phyloP scores from a whole-genome alignment of 2,329 filamentous ascomycete genomes.

The Nothophoma quercina region DNA sequence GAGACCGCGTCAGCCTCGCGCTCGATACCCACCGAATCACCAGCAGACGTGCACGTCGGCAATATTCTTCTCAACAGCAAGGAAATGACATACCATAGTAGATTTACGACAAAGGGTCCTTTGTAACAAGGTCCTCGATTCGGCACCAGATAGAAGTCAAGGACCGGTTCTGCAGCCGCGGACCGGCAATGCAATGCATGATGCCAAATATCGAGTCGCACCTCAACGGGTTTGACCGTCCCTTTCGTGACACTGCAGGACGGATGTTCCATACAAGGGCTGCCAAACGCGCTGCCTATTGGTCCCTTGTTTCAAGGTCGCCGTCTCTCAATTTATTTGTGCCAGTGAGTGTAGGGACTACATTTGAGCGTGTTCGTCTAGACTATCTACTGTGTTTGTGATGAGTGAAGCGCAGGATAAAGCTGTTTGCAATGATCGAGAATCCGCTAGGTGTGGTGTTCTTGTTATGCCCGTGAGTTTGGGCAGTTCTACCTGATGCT shows the following conservation, averaged over 20 bases:
- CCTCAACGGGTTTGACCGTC: slow-evolving; percentile 12
- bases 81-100: slow-evolving; percentile 5
- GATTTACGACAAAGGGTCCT: neutral
- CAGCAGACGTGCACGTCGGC: neutral
- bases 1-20: slow-evolving; percentile 14
- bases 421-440: neutral
- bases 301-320: slow-evolving; percentile 5
- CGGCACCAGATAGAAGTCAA: neutral
- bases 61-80: neutral
- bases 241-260: slow-evolving; percentile 13
- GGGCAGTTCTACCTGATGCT: neutral
- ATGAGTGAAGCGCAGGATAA: neutral
- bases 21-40: slow-evolving; percentile 3
- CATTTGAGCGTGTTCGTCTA: neutral
- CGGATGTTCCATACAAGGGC: slow-evolving; percentile 7
- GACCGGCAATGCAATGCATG: slow-evolving; percentile 8
- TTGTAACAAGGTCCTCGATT: neutral
- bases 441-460: no score
- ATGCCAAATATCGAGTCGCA: slow-evolving; percentile 7
- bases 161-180: neutral
- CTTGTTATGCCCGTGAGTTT: no score
- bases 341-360: neutral
- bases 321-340: slow-evolving; percentile 4
- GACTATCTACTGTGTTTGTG: neutral
- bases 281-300: neutral